Evolutionary conservation across 2,329 filamentous ascomycete genomes (phyloP).

Genomic region (Fonsecaea monophora): DNA sequence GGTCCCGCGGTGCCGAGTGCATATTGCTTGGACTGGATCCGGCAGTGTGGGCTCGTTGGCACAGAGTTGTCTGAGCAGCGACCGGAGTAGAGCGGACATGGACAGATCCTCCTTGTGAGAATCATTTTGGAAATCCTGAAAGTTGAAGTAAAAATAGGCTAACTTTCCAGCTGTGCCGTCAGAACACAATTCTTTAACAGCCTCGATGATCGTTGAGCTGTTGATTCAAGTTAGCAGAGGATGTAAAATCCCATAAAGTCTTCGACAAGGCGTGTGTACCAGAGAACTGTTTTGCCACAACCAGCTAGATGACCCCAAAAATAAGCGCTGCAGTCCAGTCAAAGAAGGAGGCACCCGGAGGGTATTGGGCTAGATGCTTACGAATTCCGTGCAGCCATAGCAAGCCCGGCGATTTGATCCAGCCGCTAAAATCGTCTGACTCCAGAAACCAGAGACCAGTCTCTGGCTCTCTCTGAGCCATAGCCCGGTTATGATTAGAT

Average conservation of each 20-base stretch:
- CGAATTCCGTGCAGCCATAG: too few species aligned
- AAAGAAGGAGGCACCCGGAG: too few species aligned
- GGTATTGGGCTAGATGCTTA: too few species aligned
- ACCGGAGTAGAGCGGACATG: slow-evolving; percentile 11
- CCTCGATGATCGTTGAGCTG: slow-evolving; percentile 5
- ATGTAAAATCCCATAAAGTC: slow-evolving; percentile 10
- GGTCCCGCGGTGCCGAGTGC: background rate
- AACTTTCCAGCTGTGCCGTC: slow-evolving; percentile 11
- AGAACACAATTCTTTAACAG: slow-evolving; percentile 4
- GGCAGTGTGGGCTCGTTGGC: too few species aligned
- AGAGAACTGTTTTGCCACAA: slow-evolving; percentile 31
- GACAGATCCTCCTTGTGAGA: slow-evolving; percentile 20
- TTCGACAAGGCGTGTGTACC: slow-evolving; percentile 19
- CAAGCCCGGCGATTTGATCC: too few species aligned
- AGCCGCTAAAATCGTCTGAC: too few species aligned
- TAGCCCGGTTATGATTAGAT: too few species aligned
- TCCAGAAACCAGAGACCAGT: too few species aligned
- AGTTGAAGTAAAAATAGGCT: slow-evolving; percentile 37
- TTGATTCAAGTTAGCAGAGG: slow-evolving; percentile 16
- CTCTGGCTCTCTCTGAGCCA: too few species aligned
- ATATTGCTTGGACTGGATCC: too few species aligned
- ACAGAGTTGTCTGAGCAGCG: too few species aligned
- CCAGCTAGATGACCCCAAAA: slow-evolving; percentile 14
- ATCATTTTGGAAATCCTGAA: slow-evolving; percentile 32
- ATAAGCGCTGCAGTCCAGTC: background rate